Evolutionary conservation across 1,284 basidiomycete genomes (phyloP), one percentile per base, ranked within the genome.

Genomic region (Apiotrichum siamense): DNA sequence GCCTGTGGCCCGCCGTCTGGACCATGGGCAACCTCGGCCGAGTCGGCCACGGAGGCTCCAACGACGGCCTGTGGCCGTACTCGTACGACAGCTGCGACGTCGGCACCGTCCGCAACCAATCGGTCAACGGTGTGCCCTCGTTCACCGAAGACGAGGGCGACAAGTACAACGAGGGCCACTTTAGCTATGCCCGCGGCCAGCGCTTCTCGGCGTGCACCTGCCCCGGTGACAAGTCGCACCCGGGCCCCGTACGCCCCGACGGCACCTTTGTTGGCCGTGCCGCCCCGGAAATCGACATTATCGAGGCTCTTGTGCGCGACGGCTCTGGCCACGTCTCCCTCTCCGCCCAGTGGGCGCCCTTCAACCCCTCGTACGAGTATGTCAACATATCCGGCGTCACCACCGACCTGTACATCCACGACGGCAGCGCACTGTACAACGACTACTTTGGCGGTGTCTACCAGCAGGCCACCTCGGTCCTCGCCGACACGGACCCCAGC

Each of bases 281-380:
- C 0, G 87, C 88, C 0, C 90, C 89, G 5, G 89, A 93, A 73
- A 90, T 94, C 49, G 87, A 89, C 73, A 76, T 88, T 36, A 78
- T 89, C 52, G 87, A 89, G 69, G 86, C 85, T 7, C 79, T 82
- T 58, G 57, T 73, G 51, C 9, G 17, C 18, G 11, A 18, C 27
- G 18, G 18, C 29, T 20, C 20, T 15, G 47, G 40, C 24, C n/a
- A 42, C 36, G 73, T 74, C 7, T 74, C 72, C 2, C 67, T 70
- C 46, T 70, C 68, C 0, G 67, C 57, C 1, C 71, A 73, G 58
- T 73, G 67, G 67, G 73, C 72, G 4, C 72, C 72, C 1, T 74
- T 67, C 58, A 69, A 72, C 49, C 67, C 69, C 1, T 36, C 57
- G 42, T 74, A 74, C 57, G 23, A 62, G 54, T 68, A 65, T 47